Conservation (phyloP, 2,329 filamentous ascomycete species). For the Pseudogymnoascus verrucosus region DNA sequence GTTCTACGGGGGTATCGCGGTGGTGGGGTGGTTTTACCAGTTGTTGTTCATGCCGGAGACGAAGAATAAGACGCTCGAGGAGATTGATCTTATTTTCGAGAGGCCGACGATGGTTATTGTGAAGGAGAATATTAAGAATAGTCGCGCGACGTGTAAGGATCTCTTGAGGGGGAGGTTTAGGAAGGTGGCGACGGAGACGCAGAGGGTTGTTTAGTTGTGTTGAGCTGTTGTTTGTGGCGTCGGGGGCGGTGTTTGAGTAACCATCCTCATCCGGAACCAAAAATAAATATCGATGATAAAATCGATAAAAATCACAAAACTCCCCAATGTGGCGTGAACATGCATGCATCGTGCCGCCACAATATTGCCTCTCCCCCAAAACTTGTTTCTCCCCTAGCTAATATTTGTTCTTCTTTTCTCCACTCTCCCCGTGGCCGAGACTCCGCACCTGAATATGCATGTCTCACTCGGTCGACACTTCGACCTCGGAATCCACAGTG, state of each 20-base stretch:
- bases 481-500: too few relatives aligned
- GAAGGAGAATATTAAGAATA: slow-evolving; percentile 43
- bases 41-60: slow-evolving; percentile 70
- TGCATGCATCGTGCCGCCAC: too few relatives aligned
- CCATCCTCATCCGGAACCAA: background rate
- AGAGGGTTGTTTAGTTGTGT: background rate
- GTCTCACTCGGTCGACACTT: too few relatives aligned
- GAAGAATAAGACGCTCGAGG: slow-evolving; percentile 58
- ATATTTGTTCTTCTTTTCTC: too few relatives aligned
- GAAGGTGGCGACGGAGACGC: slow-evolving; percentile 7
- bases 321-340: too few relatives aligned
- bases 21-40: slow-evolving; percentile 64
- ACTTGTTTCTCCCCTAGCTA: too few relatives aligned
- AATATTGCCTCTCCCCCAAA: too few relatives aligned
- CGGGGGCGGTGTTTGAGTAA: background rate
- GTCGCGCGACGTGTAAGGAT: background rate
- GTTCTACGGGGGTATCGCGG: slow-evolving; percentile 67
- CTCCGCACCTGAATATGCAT: too few relatives aligned
- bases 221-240: background rate
- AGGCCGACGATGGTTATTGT: slow-evolving; percentile 56
- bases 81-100: slow-evolving; percentile 61
- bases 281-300: too few relatives aligned
- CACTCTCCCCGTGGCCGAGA: too few relatives aligned
- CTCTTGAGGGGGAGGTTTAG: background rate
- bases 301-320: too few relatives aligned